Evolutionary conservation across 768 basidiomycete genomes (phyloP), one percentile per base, ranked within the genome.

Genomic region (Infundibulicybe gibba): DNA sequence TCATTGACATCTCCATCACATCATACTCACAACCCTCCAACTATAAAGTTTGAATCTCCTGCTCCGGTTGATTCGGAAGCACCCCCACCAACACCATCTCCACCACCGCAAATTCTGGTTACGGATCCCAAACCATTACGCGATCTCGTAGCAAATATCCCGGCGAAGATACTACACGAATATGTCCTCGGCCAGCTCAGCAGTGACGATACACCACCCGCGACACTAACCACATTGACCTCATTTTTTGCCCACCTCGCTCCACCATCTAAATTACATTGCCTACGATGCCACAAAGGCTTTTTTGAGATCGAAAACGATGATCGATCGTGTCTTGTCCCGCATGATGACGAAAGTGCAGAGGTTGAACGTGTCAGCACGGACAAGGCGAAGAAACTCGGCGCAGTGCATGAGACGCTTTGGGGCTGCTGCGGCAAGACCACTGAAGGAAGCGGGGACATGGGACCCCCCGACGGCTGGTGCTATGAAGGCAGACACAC

Each of bases 401-500:
- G 65, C 13, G 64, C 64, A 2, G 60, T 66, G 42, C 76, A 74
- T 48, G 73, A 79, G 65, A 74, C 88, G 0, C 66, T 82, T 2
- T 91, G 80, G 77, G 79, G 76, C 2, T 91, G 89, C 65, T 91
- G 88, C 61, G 84, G 78, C 6, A 71, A 75, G 56, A 83, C 77
- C 0, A 83, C 81, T 5, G 82, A 87, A 19, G 88, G 88, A 0
- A 81, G 85, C 52, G 88, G 89, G 1, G 84, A 87, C 51, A 84
- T 85, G 67, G 88, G 88, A 0, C 88, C 89, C 1, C 89, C 88
- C 1, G 86, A 89, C 58, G 89, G 88, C 1, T 91, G 87, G 87
- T 91, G 88, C 56, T 90, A 89, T 55, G 87, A 90, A 61, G 88
- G 88, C 3, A 78, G 75, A 61, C 88, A 91, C 61, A 90, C 88